Base-by-base conservation (phyloP, 2,329 filamentous ascomycete genomes). In the Penicillium paneum region DNA sequence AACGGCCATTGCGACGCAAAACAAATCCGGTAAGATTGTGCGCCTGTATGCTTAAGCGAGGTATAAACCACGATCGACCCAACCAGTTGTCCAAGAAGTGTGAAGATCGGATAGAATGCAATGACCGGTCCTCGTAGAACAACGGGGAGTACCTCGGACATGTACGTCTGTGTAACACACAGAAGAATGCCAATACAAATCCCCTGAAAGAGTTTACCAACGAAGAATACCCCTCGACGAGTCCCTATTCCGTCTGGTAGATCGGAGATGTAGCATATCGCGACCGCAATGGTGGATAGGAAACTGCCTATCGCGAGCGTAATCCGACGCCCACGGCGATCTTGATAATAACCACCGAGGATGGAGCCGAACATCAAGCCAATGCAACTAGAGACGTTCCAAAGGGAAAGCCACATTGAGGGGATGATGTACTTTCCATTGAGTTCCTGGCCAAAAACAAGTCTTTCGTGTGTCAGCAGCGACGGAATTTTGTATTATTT, bases 1-100 rank as follows among this genome's bases (percentile, higher is more conserved):
- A 81, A 78, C 0, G 73, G 66, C 77, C 78, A 79, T 54, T 78
- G 75, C 0, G 76, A 73, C 1, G 69, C 76, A 55, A 80, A 76
- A 12, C 70, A 71, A n/a, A 74, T 65, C 2, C 58, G 55, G 38
- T 63, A 64, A 1, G 56, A 52, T 8, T 55, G n/a, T 1, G 55
- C 35, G 10, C 53, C 56, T 3, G 34, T 19, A 17, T 56, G 47
- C n/a, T 60, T 56, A 1, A 53, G 77, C 67, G 56, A 76, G 59
- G 35, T 67, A 53, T 43, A 74, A 57, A 39, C 57, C 10, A 63
- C 59, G 17, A 62, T 50, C 12, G 61, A 54, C 1, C 78, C 78
- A 15, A 78, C 68, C 8, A 80, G 65, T 60, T 80, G 77, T 19
- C 78, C 78, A 0, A 79, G 60, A 3, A 80, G 68, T 8, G 73